phyloP scores from a whole-genome alignment of 129 eudicot genomes.

The Pseudognaphalium luteoalbum region DNA sequence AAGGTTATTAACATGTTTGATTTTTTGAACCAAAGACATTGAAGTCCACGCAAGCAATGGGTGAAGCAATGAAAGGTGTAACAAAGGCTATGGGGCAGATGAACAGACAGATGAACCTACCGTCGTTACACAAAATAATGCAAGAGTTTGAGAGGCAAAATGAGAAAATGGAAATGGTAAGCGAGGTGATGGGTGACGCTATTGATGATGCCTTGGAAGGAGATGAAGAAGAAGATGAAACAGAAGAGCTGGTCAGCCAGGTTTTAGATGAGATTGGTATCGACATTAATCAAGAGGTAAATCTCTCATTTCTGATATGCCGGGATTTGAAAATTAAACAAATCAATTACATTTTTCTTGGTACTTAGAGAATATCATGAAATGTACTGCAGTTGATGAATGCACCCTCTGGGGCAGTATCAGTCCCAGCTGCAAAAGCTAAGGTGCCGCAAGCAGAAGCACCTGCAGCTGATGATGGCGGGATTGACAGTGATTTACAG shows the following conservation, averaged over 20 bases:
- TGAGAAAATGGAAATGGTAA: slow-evolving; percentile 92
- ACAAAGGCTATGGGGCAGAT: slow-evolving; percentile 98
- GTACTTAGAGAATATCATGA: slow-evolving; percentile 5
- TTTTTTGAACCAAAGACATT: slow-evolving; percentile 52
- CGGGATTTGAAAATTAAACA: background rate
- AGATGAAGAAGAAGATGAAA: slow-evolving; percentile 95
- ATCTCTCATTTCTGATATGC: background rate
- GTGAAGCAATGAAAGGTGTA: slow-evolving; percentile 99
- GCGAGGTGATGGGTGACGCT: slow-evolving; percentile 94
- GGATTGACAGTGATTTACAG: slow-evolving; percentile 94
- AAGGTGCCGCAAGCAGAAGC: slow-evolving; percentile 79
- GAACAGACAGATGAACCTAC: slow-evolving; percentile 96
- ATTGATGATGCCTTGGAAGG: slow-evolving; percentile 99
- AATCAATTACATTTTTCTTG: background rate
- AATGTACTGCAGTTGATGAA: slow-evolving; percentile 59
- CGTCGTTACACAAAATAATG: slow-evolving; percentile 91
- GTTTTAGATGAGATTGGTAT: slow-evolving; percentile 96
- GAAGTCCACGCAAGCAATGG: slow-evolving; percentile 99
- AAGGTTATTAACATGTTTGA: slow-evolving; percentile 14
- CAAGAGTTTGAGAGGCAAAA: slow-evolving; percentile 94
- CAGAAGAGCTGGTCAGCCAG: slow-evolving; percentile 89
- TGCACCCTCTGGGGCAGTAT: slow-evolving; percentile 70
- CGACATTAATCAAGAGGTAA: slow-evolving; percentile 85
- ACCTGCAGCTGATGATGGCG: slow-evolving; percentile 69
- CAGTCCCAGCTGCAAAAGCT: slow-evolving; percentile 76